Evolutionary conservation across 2,329 filamentous ascomycete species (phyloP).

Genomic region (Beauveria varroae): DNA sequence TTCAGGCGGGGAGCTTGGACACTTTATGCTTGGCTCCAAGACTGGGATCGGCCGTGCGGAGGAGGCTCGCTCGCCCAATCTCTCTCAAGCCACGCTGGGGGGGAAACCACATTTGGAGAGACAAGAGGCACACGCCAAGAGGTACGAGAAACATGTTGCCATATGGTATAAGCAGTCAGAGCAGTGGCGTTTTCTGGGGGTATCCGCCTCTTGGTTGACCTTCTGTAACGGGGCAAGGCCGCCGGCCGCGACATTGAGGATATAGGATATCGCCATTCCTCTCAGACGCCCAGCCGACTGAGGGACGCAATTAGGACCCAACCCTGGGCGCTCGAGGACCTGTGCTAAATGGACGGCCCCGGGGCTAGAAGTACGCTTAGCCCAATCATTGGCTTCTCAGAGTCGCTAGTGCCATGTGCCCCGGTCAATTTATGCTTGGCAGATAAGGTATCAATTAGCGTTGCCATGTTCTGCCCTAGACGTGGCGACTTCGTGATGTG

Average conservation of each 20-base stretch:
- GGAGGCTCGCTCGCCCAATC: neutral
- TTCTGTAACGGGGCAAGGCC: constrained; percentile 7
- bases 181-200: neutral
- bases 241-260: neutral
- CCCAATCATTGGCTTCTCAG: neutral
- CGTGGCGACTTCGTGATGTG: neutral
- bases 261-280: neutral
- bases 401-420: neutral
- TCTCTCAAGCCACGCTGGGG: neutral
- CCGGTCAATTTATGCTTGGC: constrained; percentile 10
- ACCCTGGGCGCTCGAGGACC: neutral
- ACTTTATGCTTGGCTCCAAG: constrained; percentile 1
- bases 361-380: neutral
- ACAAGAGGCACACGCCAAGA: neutral
- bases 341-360: neutral
- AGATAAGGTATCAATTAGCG: constrained; percentile 9
- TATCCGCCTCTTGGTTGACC: neutral
- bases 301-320: neutral
- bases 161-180: neutral
- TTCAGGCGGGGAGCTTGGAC: neutral
- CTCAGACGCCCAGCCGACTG: neutral
- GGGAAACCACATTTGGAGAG: neutral
- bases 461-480: neutral
- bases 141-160: neutral
- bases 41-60: neutral